Evolutionary conservation across 2,329 filamentous ascomycete species (phyloP).

Genomic region (Calonectria crousiana): DNA sequence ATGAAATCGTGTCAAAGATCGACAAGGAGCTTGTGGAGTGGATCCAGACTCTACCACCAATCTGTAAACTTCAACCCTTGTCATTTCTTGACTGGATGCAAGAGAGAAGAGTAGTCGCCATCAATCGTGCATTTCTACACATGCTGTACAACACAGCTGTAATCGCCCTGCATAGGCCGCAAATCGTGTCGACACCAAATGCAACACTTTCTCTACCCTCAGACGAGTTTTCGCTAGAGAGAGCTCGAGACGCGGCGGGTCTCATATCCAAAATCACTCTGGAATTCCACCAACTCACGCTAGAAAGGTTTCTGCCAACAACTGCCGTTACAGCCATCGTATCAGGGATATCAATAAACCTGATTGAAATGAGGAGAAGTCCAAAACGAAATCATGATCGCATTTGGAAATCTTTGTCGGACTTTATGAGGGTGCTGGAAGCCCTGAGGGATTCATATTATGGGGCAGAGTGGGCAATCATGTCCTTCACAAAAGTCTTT

Average conservation of each 20-base stretch:
- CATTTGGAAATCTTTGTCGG: background rate
- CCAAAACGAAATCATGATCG: background rate
- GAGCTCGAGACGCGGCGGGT: background rate
- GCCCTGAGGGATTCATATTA: background rate
- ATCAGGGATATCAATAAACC: background rate
- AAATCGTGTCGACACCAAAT: background rate
- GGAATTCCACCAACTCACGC: background rate
- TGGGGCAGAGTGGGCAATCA: background rate
- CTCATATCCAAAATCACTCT: background rate
- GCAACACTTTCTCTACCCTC: background rate
- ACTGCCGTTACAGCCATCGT: background rate
- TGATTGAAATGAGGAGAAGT: background rate
- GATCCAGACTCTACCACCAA: conserved; percentile 77
- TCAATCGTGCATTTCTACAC: conserved; percentile 88
- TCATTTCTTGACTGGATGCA: conserved; percentile 67
- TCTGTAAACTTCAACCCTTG: conserved; percentile 75
- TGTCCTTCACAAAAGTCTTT: background rate
- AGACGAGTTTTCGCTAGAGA: background rate
- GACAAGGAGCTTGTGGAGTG: conserved; percentile 84
- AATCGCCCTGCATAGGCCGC: conserved; percentile 81
- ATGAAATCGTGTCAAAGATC: conserved; percentile 82
- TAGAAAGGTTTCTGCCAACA: background rate
- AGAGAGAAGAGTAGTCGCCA: conserved; percentile 68
- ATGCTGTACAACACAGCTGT: conserved; percentile 95
- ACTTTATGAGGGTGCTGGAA: background rate